Conservation (phyloP, 495 filamentous ascomycete species). For the Letharia columbiana region DNA sequence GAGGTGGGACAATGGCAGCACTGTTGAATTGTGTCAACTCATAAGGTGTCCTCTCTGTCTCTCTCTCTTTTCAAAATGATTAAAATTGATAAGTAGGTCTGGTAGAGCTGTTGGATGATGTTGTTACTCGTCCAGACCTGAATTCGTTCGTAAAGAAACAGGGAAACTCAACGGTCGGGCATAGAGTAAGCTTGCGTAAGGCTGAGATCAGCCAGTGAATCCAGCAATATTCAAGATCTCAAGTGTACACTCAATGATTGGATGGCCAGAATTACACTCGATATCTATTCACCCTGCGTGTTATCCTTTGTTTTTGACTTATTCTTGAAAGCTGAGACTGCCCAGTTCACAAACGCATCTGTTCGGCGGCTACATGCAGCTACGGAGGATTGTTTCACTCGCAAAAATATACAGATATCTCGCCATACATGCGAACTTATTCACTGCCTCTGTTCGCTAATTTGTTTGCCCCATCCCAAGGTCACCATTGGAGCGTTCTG, state of each 20-base stretch:
- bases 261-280: too few species aligned
- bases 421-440: not conserved
- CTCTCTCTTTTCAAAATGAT: not conserved
- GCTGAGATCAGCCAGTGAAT: not conserved
- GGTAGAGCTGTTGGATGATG: not conserved
- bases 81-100: not conserved
- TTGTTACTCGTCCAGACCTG: not conserved
- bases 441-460: not conserved
- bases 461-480: not conserved
- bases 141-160: not conserved
- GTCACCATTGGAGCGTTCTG: not conserved
- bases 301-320: too few species aligned
- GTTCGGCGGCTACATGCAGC: slow-evolving; percentile 15
- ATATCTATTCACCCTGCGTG: too few species aligned
- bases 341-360: not conserved
- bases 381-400: not conserved
- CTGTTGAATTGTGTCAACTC: not conserved
- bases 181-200: not conserved
- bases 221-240: not conserved
- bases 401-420: not conserved
- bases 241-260: too few species aligned
- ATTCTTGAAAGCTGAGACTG: too few species aligned
- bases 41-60: not conserved
- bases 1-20: not conserved
- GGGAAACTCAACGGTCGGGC: not conserved